These are phyloP conservation scores for Bipolaris sorokiniana DNA, from an alignment of 2,329 filamentous ascomycete genomes.

Conservation along the genomic window DNA sequence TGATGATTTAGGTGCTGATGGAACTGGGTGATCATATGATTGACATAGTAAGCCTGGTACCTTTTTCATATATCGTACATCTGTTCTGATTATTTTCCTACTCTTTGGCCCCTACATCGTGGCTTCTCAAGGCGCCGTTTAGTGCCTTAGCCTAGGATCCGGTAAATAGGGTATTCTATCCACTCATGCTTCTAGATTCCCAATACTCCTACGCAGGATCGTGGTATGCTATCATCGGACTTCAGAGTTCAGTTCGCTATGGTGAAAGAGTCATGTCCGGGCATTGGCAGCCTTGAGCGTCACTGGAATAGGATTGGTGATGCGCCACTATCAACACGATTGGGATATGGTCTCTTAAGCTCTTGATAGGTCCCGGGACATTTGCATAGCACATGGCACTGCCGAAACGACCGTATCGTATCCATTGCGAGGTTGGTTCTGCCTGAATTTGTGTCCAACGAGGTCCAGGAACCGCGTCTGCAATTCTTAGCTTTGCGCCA, in stretches of 20 bases:
- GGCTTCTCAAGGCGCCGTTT: not conserved
- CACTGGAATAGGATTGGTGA: not conserved
- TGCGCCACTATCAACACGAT: slow-evolving; percentile 1
- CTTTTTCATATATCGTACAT: not conserved
- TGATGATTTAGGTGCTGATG: not conserved
- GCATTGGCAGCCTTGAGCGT: not conserved
- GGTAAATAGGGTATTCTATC: not conserved
- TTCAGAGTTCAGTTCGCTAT: not conserved
- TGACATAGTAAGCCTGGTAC: not conserved
- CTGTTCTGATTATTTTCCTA: not conserved
- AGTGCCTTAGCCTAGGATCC: not conserved
- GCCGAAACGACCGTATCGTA: not conserved
- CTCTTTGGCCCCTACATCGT: not conserved
- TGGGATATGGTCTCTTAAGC: not conserved
- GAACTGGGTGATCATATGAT: not conserved
- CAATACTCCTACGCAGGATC: not conserved
- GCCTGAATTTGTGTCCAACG: not conserved
- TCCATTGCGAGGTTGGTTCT: not conserved
- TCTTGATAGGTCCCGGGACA: not conserved
- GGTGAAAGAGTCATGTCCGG: not conserved
- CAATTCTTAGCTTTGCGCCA: not conserved
- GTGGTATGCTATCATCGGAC: not conserved
- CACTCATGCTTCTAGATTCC: not conserved
- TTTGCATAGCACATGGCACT: not conserved
- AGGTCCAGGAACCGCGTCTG: not conserved